These are phyloP conservation scores for Exophiala sp. DNA, from an alignment of 2,329 filamentous ascomycete genomes.

Conservation along the genomic window DNA sequence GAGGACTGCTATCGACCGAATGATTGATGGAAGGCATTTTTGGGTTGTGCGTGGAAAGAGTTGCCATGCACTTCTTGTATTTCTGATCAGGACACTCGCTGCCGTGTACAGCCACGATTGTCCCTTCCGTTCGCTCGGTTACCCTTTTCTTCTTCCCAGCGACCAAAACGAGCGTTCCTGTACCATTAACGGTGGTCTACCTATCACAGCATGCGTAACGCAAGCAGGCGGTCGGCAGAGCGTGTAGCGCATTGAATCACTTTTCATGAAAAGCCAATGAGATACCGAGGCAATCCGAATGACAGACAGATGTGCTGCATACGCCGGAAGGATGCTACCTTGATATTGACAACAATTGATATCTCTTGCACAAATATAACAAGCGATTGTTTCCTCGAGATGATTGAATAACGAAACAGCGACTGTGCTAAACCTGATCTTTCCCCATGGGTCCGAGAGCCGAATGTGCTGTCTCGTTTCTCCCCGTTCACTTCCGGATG, in stretches of 20 bases:
- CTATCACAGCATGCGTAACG: slow-evolving; percentile 9
- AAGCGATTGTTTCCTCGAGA: too few relatives aligned
- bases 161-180: slow-evolving; percentile 5
- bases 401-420: too few relatives aligned
- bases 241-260: background rate
- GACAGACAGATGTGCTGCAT: slow-evolving; percentile 6
- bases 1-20: slow-evolving; percentile 1
- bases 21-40: background rate
- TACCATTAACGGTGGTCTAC: slow-evolving; percentile 12
- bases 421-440: too few relatives aligned
- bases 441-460: too few relatives aligned
- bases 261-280: slow-evolving; percentile 3
- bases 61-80: background rate
- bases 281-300: slow-evolving; percentile 8
- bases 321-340: slow-evolving; percentile 18
- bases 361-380: background rate
- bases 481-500: too few relatives aligned
- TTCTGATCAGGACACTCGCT: background rate
- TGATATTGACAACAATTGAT: slow-evolving; percentile 9
- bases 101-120: background rate
- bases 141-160: background rate
- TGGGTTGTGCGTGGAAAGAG: background rate
- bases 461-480: too few relatives aligned
- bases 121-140: background rate
- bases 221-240: slow-evolving; percentile 9